Conservation (phyloP, 2,329 filamentous ascomycete species). For the Fusarium sp. region DNA sequence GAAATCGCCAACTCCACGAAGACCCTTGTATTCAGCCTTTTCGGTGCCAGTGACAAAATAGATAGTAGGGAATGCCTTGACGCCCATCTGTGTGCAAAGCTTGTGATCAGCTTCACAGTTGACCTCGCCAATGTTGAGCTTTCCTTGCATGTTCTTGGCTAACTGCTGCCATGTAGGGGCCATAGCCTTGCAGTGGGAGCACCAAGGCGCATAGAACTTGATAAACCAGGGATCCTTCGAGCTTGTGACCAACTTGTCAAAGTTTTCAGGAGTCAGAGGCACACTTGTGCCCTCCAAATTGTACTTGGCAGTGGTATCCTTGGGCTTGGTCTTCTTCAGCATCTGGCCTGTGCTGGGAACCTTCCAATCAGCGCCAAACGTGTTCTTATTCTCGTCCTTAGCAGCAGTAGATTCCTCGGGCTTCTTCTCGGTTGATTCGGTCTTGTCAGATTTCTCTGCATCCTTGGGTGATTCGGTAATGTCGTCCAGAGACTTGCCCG, state of each 20-base stretch:
- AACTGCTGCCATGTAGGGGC: conserved; percentile 90
- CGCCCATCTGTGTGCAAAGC: conserved; percentile 90
- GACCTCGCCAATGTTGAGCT: conserved; percentile 92
- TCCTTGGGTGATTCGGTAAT: conserved; percentile 42
- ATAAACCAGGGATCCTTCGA: conserved; percentile 96
- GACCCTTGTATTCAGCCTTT: conserved; percentile 89
- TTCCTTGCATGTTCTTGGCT: conserved; percentile 88
- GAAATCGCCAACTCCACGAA: conserved; percentile 91
- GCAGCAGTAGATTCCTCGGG: conserved; percentile 37
- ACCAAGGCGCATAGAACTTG: conserved; percentile 99
- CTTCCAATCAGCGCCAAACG: conserved; percentile 44
- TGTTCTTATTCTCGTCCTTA: conserved; percentile 39
- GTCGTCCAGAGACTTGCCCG: conserved; percentile 30
- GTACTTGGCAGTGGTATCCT: conserved; percentile 62
- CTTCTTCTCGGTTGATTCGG: conserved; percentile 38
- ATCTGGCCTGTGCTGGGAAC: conserved; percentile 44
- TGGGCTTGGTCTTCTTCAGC: conserved; percentile 51
- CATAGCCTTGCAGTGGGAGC: conserved; percentile 92
- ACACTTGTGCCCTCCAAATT: conserved; percentile 82
- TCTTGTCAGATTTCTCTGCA: conserved; percentile 36
- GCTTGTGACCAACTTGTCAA: conserved; percentile 85
- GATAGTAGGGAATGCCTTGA: conserved; percentile 86
- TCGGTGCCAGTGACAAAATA: conserved; percentile 93
- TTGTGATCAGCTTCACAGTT: conserved; percentile 88
- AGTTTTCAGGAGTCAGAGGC: conserved; percentile 81